Base-by-base conservation (phyloP, 495 filamentous ascomycete genomes). In the Neurospora sp. region DNA sequence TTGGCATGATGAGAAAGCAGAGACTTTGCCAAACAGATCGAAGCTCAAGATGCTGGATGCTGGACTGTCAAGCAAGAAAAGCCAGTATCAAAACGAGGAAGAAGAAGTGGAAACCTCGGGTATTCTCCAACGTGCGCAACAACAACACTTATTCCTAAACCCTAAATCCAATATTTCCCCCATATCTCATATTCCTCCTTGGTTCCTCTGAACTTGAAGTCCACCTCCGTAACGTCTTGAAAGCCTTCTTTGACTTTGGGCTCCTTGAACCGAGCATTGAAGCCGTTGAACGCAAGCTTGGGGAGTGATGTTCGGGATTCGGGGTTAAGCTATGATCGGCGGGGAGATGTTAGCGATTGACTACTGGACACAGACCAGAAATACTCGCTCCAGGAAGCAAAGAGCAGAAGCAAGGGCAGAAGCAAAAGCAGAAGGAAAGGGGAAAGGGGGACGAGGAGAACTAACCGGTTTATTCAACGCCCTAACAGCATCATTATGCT, bases 401-500 rank as follows among this genome's bases (percentile, higher is more conserved):
- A n/a, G n/a, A n/a, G n/a, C n/a, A n/a, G n/a, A n/a, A n/a, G n/a
- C n/a, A n/a, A n/a, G n/a, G n/a, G n/a, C 37, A 1, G 39, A 40
- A 12, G 39, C 10, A 40, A 41, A 1, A n/a, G 18, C 16, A 7
- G 16, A 7, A 49, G n/a, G 10, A 14, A 54, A n/a, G n/a, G 11
- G 5, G 2, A 23, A 11, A 5, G 3, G 18, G 46, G 5, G 10
- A 14, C n/a, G n/a, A 54, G 20, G 86, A 77, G 73, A 62, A n/a
- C 54, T 4, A 1, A 87, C 81, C 38, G 77, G 72, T 37, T 85
- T 83, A 75, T 93, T 93, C 71, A 95, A 83, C 0, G 93, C 90
- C 76, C 96, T 88, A 39, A 96, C 93, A 0, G 90, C 89, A 78
- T 96, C 92, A 78, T 99, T 98, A 82, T 99, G 96, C 79, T 92